Conservation (phyloP, 352 stramenopile genomes). For the Phytophthora brassicae region DNA sequence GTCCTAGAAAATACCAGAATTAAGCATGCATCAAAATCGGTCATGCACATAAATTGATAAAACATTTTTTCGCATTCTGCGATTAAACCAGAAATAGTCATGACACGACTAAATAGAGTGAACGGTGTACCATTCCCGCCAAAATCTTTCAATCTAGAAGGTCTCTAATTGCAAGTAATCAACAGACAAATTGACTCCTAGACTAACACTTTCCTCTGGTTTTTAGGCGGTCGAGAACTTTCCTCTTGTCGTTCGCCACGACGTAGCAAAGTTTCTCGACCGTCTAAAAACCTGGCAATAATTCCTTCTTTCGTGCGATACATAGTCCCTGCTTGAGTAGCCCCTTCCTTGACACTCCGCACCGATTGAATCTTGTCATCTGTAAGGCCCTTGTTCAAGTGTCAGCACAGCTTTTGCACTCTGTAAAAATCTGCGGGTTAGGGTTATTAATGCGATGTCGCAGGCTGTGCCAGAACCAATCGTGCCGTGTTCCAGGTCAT, state of each 20-base stretch:
- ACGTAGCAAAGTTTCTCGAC: conserved; percentile 29
- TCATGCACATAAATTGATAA: too few relatives aligned
- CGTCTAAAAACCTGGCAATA: conserved; percentile 25
- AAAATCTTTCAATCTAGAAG: too few relatives aligned
- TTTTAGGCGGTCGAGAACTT: too few relatives aligned
- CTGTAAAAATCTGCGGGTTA: neutral
- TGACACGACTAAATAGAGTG: too few relatives aligned
- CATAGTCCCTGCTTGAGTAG: conserved; percentile 35
- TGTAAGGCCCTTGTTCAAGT: neutral
- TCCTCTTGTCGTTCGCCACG: conserved; percentile 28
- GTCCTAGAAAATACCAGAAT: too few relatives aligned
- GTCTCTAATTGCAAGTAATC: too few relatives aligned
- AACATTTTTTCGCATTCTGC: too few relatives aligned
- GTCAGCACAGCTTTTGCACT: neutral
- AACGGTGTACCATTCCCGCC: too few relatives aligned
- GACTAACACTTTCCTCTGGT: too few relatives aligned
- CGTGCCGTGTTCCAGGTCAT: neutral
- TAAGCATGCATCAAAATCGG: too few relatives aligned
- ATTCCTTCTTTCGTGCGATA: conserved; percentile 31
- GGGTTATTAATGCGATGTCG: neutral
- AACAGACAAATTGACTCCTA: too few relatives aligned
- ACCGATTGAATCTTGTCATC: conserved; percentile 19
- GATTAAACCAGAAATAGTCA: too few relatives aligned
- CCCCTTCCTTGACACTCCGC: conserved; percentile 36
- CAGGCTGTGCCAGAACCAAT: neutral